phyloP scores from a whole-genome alignment of 768 basidiomycete genomes.

The Lactarius sp. region DNA sequence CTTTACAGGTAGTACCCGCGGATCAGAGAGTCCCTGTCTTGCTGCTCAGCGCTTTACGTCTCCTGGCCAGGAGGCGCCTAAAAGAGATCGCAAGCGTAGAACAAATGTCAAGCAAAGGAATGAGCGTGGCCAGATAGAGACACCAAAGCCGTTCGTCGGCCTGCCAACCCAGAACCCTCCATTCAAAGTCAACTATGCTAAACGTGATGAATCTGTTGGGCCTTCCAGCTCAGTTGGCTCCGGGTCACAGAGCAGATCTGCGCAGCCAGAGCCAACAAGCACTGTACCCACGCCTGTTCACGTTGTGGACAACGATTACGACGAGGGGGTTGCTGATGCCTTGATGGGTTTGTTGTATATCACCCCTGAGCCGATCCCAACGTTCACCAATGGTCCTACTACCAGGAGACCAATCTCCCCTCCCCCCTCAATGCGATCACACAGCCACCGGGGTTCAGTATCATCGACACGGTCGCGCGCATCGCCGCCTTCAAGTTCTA shows the following conservation, averaged over 20 bases:
- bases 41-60: constrained; percentile 28
- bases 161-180: constrained; percentile 25
- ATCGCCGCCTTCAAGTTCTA: constrained; percentile 46
- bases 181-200: constrained; percentile 28
- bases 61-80: constrained; percentile 37
- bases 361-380: constrained; percentile 27
- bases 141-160: constrained; percentile 37
- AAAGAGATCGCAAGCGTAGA: constrained; percentile 56
- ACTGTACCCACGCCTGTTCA: constrained; percentile 59
- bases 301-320: constrained; percentile 87
- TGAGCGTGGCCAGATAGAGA: constrained; percentile 41
- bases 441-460: constrained; percentile 59
- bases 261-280: constrained; percentile 68
- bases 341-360: constrained; percentile 57
- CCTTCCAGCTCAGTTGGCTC: constrained; percentile 61
- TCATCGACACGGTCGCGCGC: constrained; percentile 61
- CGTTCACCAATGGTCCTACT: constrained; percentile 22
- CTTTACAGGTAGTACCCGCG: constrained; percentile 36
- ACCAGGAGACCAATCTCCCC: constrained; percentile 18
- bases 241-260: constrained; percentile 46
- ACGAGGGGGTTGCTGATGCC: constrained; percentile 85
- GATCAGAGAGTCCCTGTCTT: constrained; percentile 54
- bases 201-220: constrained; percentile 51
- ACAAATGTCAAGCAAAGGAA: constrained; percentile 40
- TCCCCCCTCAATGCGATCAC: constrained; percentile 43